Base-by-base conservation (phyloP, 164 flowering plant genomes). In the Kingdonia uniflora region DNA sequence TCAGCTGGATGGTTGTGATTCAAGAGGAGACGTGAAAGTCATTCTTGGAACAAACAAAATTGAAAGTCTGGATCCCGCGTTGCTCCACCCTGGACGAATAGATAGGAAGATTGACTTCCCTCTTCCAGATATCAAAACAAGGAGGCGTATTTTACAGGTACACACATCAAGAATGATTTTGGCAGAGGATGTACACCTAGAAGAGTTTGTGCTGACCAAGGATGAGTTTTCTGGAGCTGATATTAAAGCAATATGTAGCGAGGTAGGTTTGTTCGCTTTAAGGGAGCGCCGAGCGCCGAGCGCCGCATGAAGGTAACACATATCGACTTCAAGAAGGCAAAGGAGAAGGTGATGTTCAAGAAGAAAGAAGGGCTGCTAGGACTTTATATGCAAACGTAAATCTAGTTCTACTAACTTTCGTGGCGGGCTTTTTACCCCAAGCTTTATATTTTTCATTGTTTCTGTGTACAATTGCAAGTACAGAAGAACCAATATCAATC, bases 271-370 rank as follows among this genome's bases (percentile, higher is more conserved):
- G 71, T 91, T 84, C 66, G 97, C 97, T 45, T 56, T 90, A 37
- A 76, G 97, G 61, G 95, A 90, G 63, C 91, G 95, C 2, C 84
- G 95, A 5, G n/a, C n/a, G n/a, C n/a, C n/a, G n/a, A n/a, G n/a
- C n/a, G n/a, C n/a, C n/a, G n/a, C n/a, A 86, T 86, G 97, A 89
- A 89, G 94, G 97, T 89, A 89, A 89, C n/a, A n/a, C n/a, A n/a
- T n/a, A n/a, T n/a, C n/a, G n/a, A n/a, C n/a, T n/a, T n/a, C n/a
- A n/a, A n/a, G 80, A 89, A 89, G 65, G 97, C 95, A 0, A 89
- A 89, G 68, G 97, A 86, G 45, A 89, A 89, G 80, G 97, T 89
- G 51, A 89, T 89, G 95, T 89, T 76, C 77, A 85, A 89, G 80
- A 89, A 89, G 85, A 89, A 89, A 71, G 97, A 89, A 74, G 97